Conservation (phyloP, 2,329 filamentous ascomycete genomes). For the Xylariales sp. region DNA sequence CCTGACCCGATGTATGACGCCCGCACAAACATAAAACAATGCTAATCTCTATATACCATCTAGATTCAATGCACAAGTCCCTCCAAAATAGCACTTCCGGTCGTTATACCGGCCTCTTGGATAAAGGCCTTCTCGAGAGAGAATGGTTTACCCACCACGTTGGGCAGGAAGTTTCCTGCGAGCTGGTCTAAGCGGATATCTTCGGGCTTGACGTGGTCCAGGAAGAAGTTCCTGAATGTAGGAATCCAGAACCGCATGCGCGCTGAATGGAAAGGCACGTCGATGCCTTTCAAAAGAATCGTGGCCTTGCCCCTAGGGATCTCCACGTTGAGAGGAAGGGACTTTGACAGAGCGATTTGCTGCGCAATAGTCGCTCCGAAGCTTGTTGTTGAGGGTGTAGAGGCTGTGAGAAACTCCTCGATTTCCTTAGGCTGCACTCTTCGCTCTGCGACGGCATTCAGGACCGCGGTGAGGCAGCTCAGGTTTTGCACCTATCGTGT, state of each 20-base stretch:
- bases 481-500: constrained; percentile 32
- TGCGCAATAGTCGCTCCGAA: constrained; percentile 22
- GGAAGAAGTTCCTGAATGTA: constrained; percentile 30
- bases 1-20: neutral
- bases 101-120: constrained; percentile 33
- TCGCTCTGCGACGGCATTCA: constrained; percentile 26
- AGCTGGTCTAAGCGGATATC: constrained; percentile 32
- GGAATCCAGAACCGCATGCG: constrained; percentile 35
- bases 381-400: constrained; percentile 5
- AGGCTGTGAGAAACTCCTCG: constrained; percentile 21
- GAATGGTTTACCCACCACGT: constrained; percentile 31
- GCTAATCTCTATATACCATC: neutral
- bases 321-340: constrained; percentile 29
- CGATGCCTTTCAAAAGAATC: constrained; percentile 31
- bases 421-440: constrained; percentile 18
- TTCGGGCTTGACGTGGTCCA: constrained; percentile 22
- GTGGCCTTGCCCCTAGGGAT: constrained; percentile 33
- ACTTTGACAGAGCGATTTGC: constrained; percentile 22
- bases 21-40: neutral
- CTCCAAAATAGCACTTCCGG: constrained; percentile 42
- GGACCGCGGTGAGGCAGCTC: constrained; percentile 26
- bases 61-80: constrained; percentile 40
- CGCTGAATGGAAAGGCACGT: constrained; percentile 35
- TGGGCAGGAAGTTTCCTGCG: constrained; percentile 25
- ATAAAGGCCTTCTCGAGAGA: constrained; percentile 29